phyloP scores from a whole-genome alignment of 345 rosid genomes.

The Salix viminalis region DNA sequence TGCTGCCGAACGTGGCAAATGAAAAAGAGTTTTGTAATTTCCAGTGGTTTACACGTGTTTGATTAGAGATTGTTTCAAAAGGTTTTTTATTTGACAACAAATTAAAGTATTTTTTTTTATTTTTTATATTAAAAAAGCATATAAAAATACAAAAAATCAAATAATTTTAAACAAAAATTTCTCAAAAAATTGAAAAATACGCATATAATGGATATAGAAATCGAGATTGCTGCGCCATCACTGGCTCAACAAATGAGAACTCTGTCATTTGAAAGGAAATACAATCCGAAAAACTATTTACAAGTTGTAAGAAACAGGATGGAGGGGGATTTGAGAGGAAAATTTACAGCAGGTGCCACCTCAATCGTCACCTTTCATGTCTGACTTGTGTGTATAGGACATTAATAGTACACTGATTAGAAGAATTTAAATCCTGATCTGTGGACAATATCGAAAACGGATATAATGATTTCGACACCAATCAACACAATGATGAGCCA shows the following conservation, averaged over 20 bases:
- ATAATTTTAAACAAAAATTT: no score
- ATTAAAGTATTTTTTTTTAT: no score
- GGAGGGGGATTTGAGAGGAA: background rate
- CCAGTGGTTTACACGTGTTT: no score
- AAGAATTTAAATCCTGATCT: slow-evolving; percentile 39
- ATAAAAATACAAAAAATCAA: no score
- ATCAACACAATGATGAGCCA: slow-evolving; percentile 91
- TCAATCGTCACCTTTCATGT: background rate
- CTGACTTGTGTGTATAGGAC: background rate
- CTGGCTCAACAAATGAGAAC: background rate
- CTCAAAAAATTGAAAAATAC: background rate
- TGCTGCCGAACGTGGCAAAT: no score
- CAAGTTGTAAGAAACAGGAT: background rate
- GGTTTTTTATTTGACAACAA: no score
- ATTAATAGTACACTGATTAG: background rate
- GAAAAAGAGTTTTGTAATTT: no score
- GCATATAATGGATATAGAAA: background rate
- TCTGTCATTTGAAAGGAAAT: background rate
- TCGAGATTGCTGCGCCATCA: background rate
- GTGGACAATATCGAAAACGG: slow-evolving; percentile 49
- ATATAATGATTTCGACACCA: slow-evolving; percentile 67
- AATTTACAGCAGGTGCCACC: background rate
- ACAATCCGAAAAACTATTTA: background rate
- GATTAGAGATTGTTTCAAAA: no score
- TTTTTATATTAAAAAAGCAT: no score